phyloP scores from a whole-genome alignment of 139 green algal genomes.

The Chlorella sorokiniana region DNA sequence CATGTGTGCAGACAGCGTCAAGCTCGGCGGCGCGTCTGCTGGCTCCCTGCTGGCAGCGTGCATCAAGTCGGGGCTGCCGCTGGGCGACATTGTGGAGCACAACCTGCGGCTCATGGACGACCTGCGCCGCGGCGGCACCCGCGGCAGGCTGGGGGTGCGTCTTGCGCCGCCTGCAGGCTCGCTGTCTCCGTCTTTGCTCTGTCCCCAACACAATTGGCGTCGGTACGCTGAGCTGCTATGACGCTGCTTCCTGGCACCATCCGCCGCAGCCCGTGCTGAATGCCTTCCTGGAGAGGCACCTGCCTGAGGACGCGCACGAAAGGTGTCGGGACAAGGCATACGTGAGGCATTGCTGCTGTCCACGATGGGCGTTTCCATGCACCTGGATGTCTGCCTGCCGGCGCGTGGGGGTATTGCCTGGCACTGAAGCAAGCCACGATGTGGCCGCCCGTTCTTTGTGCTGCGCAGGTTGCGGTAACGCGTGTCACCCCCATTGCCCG shows the following conservation, averaged over 20 bases:
- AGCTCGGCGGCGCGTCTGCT: slow-evolving; percentile 72
- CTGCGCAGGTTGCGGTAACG: slow-evolving; percentile 53
- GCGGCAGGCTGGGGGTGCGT: slow-evolving; percentile 54
- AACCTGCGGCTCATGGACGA: slow-evolving; percentile 54
- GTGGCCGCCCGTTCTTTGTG: not conserved
- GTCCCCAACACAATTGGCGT: not conserved
- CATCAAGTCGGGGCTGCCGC: slow-evolving; percentile 58
- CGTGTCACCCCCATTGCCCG: slow-evolving; percentile 41
- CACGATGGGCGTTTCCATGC: no score
- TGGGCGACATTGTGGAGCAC: slow-evolving; percentile 35
- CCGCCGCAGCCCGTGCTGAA: slow-evolving; percentile 34
- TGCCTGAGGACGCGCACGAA: slow-evolving; percentile 65
- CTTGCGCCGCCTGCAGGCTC: not conserved
- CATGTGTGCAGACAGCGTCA: slow-evolving; percentile 34
- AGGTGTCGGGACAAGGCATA: slow-evolving; percentile 42
- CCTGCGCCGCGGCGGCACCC: slow-evolving; percentile 57
- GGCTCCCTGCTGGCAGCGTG: slow-evolving; percentile 80
- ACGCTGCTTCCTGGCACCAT: not conserved
- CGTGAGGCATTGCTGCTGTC: slow-evolving; percentile 22
- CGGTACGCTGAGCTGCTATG: not conserved
- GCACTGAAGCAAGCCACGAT: not conserved
- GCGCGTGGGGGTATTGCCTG: not conserved
- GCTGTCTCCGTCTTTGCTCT: not conserved
- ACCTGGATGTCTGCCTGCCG: not conserved
- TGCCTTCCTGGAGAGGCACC: slow-evolving; percentile 42